Conservation (phyloP, 352 stramenopile species). For the Phytophthora idaei region DNA sequence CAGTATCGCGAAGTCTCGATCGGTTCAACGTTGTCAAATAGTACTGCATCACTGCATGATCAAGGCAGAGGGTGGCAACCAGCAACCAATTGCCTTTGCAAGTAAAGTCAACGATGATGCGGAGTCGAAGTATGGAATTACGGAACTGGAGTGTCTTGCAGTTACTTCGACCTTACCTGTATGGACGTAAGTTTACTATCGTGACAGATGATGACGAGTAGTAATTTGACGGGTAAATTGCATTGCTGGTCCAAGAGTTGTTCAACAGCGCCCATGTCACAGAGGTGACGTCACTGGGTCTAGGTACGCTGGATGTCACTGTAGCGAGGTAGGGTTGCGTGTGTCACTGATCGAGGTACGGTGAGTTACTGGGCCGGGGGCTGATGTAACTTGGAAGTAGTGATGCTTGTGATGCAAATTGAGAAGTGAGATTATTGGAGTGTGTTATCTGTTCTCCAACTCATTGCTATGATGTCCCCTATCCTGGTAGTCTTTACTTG, state of each 20-base stretch:
- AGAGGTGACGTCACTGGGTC: too few species aligned
- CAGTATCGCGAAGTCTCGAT: conserved; percentile 5
- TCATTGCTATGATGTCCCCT: too few species aligned
- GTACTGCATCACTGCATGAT: conserved; percentile 5
- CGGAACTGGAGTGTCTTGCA: background rate
- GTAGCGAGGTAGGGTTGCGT: too few species aligned
- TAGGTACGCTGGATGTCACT: too few species aligned
- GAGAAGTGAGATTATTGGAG: too few species aligned
- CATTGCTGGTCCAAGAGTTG: background rate
- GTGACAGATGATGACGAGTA: background rate
- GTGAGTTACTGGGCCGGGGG: too few species aligned
- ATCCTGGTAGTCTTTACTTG: too few species aligned
- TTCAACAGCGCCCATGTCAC: background rate
- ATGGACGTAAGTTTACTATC: background rate
- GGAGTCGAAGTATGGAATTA: background rate
- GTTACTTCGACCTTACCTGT: background rate
- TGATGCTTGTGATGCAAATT: too few species aligned
- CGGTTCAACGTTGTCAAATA: conserved; percentile 12
- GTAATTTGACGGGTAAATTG: background rate
- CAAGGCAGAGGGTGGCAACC: background rate
- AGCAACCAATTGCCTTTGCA: background rate
- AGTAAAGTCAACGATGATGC: background rate
- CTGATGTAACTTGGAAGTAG: too few species aligned
- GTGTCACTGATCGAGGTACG: too few species aligned
- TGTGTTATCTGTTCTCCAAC: too few species aligned